Conservation (phyloP, 1,139 yeast genomes). For the Hemisphaericaspora xylanilytica region DNA sequence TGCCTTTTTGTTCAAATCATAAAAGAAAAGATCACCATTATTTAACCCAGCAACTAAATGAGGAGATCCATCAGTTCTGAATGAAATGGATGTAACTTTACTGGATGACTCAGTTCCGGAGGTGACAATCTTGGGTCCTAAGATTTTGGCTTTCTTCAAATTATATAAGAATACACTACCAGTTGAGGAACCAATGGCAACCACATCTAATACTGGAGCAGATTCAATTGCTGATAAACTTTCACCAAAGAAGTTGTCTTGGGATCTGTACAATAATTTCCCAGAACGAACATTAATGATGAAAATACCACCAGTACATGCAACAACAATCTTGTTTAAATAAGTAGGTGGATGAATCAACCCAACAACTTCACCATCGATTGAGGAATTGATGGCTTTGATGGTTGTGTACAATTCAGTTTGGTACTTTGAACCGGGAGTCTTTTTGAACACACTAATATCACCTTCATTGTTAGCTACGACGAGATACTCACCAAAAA, state of each 20-base stretch:
- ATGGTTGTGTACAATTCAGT: slow-evolving; percentile 68
- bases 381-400: slow-evolving; percentile 45
- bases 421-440: slow-evolving; percentile 48
- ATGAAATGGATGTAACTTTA: slow-evolving; percentile 69
- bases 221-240: slow-evolving; percentile 63
- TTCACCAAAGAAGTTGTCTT: slow-evolving; percentile 23
- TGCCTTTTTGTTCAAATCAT: slow-evolving; percentile 69
- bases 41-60: slow-evolving; percentile 79
- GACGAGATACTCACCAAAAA: slow-evolving; percentile 80
- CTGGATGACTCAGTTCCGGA: slow-evolving; percentile 50
- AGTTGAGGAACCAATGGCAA: slow-evolving; percentile 72
- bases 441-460: slow-evolving; percentile 64
- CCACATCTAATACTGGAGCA: slow-evolving; percentile 83
- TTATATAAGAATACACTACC: slow-evolving; percentile 71
- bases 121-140: slow-evolving; percentile 54
- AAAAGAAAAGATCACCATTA: slow-evolving; percentile 81
- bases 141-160: slow-evolving; percentile 58
- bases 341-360: slow-evolving; percentile 87
- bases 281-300: slow-evolving; percentile 78
- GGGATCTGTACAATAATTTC: slow-evolving; percentile 63
- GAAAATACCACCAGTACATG: slow-evolving; percentile 59
- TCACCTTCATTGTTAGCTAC: slow-evolving; percentile 53
- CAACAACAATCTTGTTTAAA: slow-evolving; percentile 81
- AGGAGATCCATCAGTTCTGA: slow-evolving; percentile 88
- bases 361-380: slow-evolving; percentile 70